Conservation (phyloP, 495 filamentous ascomycete genomes). For the Tuber indicum region DNA sequence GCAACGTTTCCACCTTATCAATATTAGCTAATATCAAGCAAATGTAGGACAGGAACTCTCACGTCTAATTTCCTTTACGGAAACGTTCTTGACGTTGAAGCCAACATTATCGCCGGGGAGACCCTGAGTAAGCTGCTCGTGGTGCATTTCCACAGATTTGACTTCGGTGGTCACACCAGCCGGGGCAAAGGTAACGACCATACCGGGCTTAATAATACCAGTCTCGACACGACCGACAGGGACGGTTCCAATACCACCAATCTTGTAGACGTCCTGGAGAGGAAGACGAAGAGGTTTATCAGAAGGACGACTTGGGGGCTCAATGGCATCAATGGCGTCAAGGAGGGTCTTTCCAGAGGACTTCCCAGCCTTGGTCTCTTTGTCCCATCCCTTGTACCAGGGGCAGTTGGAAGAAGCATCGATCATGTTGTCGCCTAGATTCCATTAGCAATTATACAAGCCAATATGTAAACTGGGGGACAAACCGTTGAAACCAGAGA, state of each 20-base stretch:
- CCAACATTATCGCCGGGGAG: conserved; percentile 98
- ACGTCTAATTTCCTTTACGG: conserved; percentile 99
- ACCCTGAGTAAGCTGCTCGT: conserved; percentile 98
- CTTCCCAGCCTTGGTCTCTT: conserved; percentile 94
- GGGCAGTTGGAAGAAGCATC: conserved; percentile 86
- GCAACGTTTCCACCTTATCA: conserved; percentile 80
- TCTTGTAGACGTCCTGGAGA: conserved; percentile 99
- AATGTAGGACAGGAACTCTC: conserved; percentile 3
- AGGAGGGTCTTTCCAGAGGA: conserved; percentile 91
- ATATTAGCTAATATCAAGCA: conserved; percentile 5
- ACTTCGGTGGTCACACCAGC: conserved; percentile 99
- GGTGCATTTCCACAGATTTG: conserved; percentile 98
- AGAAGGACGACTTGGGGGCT: conserved; percentile 84
- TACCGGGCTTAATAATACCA: conserved; percentile 93
- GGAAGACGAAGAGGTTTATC: conserved; percentile 99
- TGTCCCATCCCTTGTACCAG: conserved; percentile 99
- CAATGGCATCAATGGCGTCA: conserved; percentile 96
- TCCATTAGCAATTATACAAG: conserved; percentile 9
- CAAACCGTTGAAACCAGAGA: conserved; percentile 95
- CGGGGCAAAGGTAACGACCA: conserved; percentile 95
- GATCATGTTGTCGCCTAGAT: conserved; percentile 85
- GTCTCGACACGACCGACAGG: conserved; percentile 99
- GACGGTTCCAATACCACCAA: conserved; percentile 99
- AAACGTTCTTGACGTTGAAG: conserved; percentile 99
- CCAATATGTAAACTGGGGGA: neutral